Base-by-base conservation (phyloP, 805 yeast genomes). In the Metschnikowia sp. region DNA sequence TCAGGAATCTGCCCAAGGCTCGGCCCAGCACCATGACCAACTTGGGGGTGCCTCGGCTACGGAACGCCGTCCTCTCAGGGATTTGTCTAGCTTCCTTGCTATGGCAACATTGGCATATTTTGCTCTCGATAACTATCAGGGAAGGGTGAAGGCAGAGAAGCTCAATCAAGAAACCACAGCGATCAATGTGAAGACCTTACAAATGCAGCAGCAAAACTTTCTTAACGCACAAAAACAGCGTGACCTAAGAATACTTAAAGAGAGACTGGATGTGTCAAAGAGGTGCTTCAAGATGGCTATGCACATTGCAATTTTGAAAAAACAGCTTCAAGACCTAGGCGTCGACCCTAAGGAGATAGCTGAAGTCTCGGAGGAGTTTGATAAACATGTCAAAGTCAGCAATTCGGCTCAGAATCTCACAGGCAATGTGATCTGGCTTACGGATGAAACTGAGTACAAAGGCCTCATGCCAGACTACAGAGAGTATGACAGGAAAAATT, bases 251-350 rank as follows among this genome's bases (percentile, higher is more conserved):
- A 65, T 76, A n/a, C 56, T 79, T 29, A 75, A 78, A 51, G 84
- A 80, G 51, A 65, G 85, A 13, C 70, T 72, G 45, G 74, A 70
- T 10, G 68, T 66, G 63, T 57, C 75, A 62, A 63, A 69, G 72
- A 50, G 84, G 70, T 59, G 76, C 70, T 68, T 62, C 69, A 82
- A 79, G 63, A 79, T 84, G 85, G 74, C 78, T 4, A 66, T 84
- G 59, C 92, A 85, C 58, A 74, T 85, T 36, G 88, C 87, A 2
- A 61, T 85, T 63, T 64, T 85, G 32, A 68, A 87, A 42, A 73
- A 81, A 55, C 89, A 85, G 58, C 65, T 85, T 45, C 55, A 64
- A 2, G 85, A 82, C n/a, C 57, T 62, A 3, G 86, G 86, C 0
- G 47, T 75, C 10, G 77, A 76, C n/a, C 89, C 90, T 8, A 75